Base-by-base conservation (phyloP, 352 stramenopile species). In the Pythium utonaiense region DNA sequence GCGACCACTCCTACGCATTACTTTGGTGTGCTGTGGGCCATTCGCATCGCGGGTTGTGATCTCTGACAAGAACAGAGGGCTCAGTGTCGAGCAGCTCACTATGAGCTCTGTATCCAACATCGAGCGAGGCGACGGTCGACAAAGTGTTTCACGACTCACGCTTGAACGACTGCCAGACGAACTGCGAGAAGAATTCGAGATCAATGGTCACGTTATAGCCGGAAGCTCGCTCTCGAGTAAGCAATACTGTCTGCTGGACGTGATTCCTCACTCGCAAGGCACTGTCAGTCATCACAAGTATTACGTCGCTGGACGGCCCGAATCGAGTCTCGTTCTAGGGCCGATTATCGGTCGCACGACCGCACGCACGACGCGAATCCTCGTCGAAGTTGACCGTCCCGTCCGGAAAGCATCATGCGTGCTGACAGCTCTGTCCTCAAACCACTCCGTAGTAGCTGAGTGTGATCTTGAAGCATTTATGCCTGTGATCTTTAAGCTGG, bases 311-410 rank as follows among this genome's bases (percentile, higher is more conserved):
- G 54, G 70, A 25, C 62, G 70, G 14, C 59, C 69, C 1, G 66
- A 78, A 12, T 73, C 83, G 7, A 70, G 62, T 1, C 41, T 92
- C 1, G 28, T 89, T 24, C 25, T 90, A 8, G 83, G 83, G 3
- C 83, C 83, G 10, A 62, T 92, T n/a, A 57, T 92, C 25, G 80
- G 83, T 24, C 69, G 73, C 16, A 70, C 90, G 14, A 85, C 77
- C n/a, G 67, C 75, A 7, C 62, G 67, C 13, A 74, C 80, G 22
- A 72, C 72, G 1, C 67, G 83, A 19, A 79, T 92, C 27, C 67
- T 92, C 3, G 53, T 92, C 33, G 83, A 90, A 38, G 50, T 90
- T 19, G 80, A 89, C 48, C 75, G 74, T 1, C 22, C 58, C 3
- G 77, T 74, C 8, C 21, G 62, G 0, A 80, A 69, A 30, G 67